Base-by-base conservation (phyloP, 345 rosid genomes). In the Erodium maritimum region DNA sequence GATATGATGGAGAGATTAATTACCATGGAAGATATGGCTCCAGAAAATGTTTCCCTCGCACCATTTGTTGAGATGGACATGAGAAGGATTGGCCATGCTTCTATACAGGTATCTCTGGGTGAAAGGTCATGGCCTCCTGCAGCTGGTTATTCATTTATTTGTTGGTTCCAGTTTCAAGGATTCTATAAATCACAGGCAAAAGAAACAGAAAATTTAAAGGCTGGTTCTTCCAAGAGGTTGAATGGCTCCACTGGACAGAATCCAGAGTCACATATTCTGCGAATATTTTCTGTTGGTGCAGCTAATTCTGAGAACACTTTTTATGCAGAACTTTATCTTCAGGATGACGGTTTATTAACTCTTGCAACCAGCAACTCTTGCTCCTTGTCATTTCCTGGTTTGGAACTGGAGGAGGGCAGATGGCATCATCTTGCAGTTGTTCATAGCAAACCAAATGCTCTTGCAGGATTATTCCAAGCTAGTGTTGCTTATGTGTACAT, bases 71-170 rank as follows among this genome's bases (percentile, higher is more conserved):
- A 82, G 85, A 82, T 94, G 97, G 90, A 85, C 70, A 87, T 90
- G 97, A 85, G 88, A 69, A 94, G 83, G 79, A 69, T 80, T 63
- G 99, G 99, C 25, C 93, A 90, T 75, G 97, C 97, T 74, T 85
- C 99, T 65, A 69, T 94, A 69, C 96, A 90, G 80, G 99, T 87
- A 57, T 85, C 99, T 64, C 73, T 94, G 23, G 99, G 99, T 67
- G 99, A 90, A 76, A 83, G 99, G 79, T 90, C 99, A 57, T 94
- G 99, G 99, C 99, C 99, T 69, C 99, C 97, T 73, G 96, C 97
- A 57, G 99, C 96, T 68, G 99, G 99, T 51, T 94, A 94, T 85
- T 94, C 99, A 58, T 94, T 94, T 76, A 87, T 76, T 63, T 90
- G 99, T 66, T 94, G 99, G 99, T 94, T 94, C 74, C 96, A 94